Percentiles rank a stretch among this genome's conserved stretches.
Conservation (phyloP, 1,139 yeast genomes). For the Geotrichum armillariae region DNA sequence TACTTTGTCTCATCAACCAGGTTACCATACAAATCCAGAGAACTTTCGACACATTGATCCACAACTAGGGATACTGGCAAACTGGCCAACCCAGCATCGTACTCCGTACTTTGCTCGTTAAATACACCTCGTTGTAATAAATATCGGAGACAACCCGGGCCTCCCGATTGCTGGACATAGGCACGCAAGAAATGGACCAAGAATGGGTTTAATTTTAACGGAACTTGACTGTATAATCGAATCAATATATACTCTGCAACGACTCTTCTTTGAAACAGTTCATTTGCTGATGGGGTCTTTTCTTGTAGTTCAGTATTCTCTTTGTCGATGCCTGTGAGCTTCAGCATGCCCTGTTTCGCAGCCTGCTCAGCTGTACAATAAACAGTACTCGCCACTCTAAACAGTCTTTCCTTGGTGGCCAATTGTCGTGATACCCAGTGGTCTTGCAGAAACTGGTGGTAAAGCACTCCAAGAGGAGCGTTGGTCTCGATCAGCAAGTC, state of each 20-base stretch:
- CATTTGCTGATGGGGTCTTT: neutral
- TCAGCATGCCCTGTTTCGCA: neutral
- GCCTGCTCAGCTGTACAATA: constrained; percentile 2
- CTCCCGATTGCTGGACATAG: constrained; percentile 5
- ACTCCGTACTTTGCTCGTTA: neutral
- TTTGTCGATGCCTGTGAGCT: neutral
- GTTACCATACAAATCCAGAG: constrained; percentile 13
- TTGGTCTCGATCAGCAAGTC: constrained; percentile 14
- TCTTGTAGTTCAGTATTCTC: neutral
- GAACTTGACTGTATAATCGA: constrained; percentile 9
- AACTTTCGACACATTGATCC: constrained; percentile 5
- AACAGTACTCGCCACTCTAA: constrained; percentile 7
- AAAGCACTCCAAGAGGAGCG: constrained; percentile 20
- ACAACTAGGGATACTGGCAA: constrained; percentile 8
- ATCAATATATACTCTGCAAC: constrained; percentile 16
- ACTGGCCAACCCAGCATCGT: constrained; percentile 8
- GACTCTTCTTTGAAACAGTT: neutral
- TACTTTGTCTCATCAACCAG: neutral
- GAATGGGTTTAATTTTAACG: constrained; percentile 9
- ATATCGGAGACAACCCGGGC: neutral
- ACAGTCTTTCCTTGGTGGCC: neutral
- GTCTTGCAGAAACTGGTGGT: constrained; percentile 16
- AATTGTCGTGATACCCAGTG: constrained; percentile 13
- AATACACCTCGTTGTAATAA: neutral
- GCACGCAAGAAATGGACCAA: constrained; percentile 15